Conservation (phyloP, 2,329 filamentous ascomycete species). For the Trichoderma gracile region DNA sequence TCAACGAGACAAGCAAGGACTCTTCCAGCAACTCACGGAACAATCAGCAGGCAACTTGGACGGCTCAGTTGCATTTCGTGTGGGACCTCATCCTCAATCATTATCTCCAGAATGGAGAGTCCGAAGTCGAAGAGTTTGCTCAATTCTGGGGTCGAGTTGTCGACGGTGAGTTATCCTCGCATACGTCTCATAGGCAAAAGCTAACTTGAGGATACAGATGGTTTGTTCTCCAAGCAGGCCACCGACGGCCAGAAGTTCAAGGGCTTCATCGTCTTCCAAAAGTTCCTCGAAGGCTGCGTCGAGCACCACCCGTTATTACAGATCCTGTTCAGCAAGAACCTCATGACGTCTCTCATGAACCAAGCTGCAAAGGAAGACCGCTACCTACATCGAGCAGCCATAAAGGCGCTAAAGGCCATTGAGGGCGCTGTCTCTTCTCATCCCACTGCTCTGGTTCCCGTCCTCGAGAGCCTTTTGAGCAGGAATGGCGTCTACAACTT, state of each 20-base stretch:
- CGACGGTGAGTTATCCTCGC: slow-evolving; percentile 64
- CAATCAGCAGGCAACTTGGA: slow-evolving; percentile 71
- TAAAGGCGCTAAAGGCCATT: slow-evolving; percentile 72
- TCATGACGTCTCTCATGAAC: slow-evolving; percentile 80
- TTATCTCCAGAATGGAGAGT: slow-evolving; percentile 45
- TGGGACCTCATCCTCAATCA: slow-evolving; percentile 76
- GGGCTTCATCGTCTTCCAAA: slow-evolving; percentile 84
- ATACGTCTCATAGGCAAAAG: background rate
- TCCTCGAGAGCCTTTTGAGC: slow-evolving; percentile 69
- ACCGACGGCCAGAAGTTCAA: slow-evolving; percentile 89
- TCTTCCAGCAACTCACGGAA: slow-evolving; percentile 43
- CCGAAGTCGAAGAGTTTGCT: slow-evolving; percentile 56
- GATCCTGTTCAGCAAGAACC: slow-evolving; percentile 76
- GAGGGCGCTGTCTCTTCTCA: slow-evolving; percentile 64
- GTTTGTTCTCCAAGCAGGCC: slow-evolving; percentile 77
- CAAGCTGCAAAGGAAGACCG: slow-evolving; percentile 76
- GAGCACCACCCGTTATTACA: slow-evolving; percentile 50
- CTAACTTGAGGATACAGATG: slow-evolving; percentile 56
- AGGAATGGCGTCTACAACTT: slow-evolving; percentile 74
- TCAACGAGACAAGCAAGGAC: slow-evolving; percentile 54
- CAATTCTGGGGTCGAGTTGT: slow-evolving; percentile 86
- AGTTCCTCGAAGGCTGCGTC: slow-evolving; percentile 61
- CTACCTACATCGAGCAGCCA: slow-evolving; percentile 76
- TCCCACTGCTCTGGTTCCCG: slow-evolving; percentile 57
- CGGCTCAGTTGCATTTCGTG: slow-evolving; percentile 79